Evolutionary conservation across 305 asterid species (phyloP).

Genomic region (Solanum hybrid): DNA sequence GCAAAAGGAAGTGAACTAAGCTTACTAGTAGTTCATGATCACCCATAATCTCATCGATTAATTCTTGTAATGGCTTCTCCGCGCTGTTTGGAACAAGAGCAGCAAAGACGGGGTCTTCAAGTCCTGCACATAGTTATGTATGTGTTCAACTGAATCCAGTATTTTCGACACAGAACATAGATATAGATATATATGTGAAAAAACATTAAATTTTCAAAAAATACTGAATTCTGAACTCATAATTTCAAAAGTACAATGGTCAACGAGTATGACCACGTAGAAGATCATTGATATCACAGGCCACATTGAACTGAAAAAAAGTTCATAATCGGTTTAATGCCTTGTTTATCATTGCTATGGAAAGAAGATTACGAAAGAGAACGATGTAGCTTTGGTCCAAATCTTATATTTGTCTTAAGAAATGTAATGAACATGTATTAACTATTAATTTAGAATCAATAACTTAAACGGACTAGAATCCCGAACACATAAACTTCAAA

Average conservation of each 20-base stretch:
- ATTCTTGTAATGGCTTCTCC: conserved; percentile 58
- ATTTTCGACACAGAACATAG: not conserved
- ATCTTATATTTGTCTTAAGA: not conserved
- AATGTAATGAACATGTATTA: not conserved
- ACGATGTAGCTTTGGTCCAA: not conserved
- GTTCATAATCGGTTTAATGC: not conserved
- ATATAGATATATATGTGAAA: not conserved
- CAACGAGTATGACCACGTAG: not conserved
- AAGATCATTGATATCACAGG: not conserved
- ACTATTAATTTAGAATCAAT: not conserved
- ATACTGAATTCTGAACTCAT: not conserved
- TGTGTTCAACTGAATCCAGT: not conserved
- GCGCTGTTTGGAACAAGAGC: conserved; percentile 80
- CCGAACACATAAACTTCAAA: not conserved
- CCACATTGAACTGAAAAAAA: not conserved
- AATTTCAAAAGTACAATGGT: not conserved
- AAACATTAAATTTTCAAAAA: not conserved
- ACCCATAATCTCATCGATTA: conserved; percentile 80
- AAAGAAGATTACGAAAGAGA: not conserved
- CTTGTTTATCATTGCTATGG: not conserved
- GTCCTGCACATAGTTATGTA: conserved; percentile 20
- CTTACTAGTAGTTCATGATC: conserved; percentile 78
- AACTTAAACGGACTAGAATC: not conserved
- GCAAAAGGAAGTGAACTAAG: not conserved
- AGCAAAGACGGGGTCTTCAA: conserved; percentile 63